Conservation (phyloP, 768 basidiomycete species). For the Boletus huronensis region DNA sequence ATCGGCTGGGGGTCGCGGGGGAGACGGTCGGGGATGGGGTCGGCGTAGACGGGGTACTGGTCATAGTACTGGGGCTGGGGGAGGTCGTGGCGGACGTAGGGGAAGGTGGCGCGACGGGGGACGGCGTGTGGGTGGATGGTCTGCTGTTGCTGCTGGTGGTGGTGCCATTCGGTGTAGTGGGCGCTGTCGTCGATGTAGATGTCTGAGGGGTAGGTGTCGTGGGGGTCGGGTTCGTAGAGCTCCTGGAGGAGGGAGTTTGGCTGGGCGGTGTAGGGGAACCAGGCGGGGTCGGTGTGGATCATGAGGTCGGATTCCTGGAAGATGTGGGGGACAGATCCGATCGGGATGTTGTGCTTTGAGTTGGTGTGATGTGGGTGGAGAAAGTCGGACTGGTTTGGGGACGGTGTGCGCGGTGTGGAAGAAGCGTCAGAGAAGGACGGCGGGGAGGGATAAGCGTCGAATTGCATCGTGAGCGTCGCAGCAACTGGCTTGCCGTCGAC, state of each 20-base stretch:
- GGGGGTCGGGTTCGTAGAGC: constrained; percentile 60
- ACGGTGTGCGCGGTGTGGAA: constrained; percentile 69
- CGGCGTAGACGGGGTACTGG: constrained; percentile 37
- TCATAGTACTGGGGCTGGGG: constrained; percentile 38
- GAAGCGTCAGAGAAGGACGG: constrained; percentile 62
- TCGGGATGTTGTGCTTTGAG: constrained; percentile 37
- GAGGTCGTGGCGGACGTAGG: constrained; percentile 71
- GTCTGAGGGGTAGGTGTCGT: constrained; percentile 37
- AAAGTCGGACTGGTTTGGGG: constrained; percentile 47
- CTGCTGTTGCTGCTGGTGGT: constrained; percentile 37
- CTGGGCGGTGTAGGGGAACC: constrained; percentile 32
- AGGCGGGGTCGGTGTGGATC: constrained; percentile 38
- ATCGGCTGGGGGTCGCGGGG: constrained; percentile 35
- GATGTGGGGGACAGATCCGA: constrained; percentile 49
- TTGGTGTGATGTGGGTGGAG: constrained; percentile 21
- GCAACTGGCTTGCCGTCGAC: constrained; percentile 14
- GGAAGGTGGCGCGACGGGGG: constrained; percentile 68
- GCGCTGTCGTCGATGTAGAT: constrained; percentile 36
- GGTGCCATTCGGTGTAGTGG: constrained; percentile 35
- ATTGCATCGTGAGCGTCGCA: constrained; percentile 42
- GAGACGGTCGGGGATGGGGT: constrained; percentile 33
- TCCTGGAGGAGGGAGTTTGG: constrained; percentile 63
- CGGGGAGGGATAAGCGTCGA: constrained; percentile 54
- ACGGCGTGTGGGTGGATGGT: constrained; percentile 27
- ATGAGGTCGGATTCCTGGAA: constrained; percentile 41